Percentiles rank a stretch among this genome's conserved stretches.
Evolutionary conservation across 805 yeast species (phyloP).

Genomic region (Lachancea lanzarotensis): DNA sequence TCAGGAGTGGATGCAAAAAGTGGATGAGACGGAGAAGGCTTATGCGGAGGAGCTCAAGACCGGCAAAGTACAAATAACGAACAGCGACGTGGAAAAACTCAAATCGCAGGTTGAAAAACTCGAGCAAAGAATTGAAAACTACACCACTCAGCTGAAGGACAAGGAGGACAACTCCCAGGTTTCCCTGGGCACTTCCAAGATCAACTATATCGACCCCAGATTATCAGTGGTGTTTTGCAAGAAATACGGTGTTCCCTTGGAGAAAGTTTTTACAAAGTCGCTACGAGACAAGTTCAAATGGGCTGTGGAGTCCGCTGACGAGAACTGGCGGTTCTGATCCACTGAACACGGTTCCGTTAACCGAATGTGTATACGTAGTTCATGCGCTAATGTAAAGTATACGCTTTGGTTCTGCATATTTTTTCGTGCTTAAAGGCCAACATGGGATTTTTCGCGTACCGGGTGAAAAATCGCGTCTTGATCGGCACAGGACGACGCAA

Average conservation of each 20-base stretch:
- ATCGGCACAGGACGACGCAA: not conserved
- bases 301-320: conserved; percentile 91
- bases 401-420: not conserved
- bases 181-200: conserved; percentile 86
- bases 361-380: too few species aligned
- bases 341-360: too few species aligned
- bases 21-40: conserved; percentile 44
- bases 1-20: conserved; percentile 50
- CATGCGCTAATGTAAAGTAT: too few species aligned
- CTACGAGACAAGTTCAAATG: conserved; percentile 87
- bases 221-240: conserved; percentile 84
- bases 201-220: conserved; percentile 93
- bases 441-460: conserved; percentile 1
- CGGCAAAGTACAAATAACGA: conserved; percentile 51
- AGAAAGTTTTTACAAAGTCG: conserved; percentile 85
- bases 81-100: conserved; percentile 61
- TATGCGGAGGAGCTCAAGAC: conserved; percentile 53
- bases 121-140: conserved; percentile 62
- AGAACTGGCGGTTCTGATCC: conserved; percentile 78
- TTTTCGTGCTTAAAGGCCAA: not conserved
- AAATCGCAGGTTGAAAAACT: conserved; percentile 63
- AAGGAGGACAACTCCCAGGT: conserved; percentile 93
- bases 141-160: conserved; percentile 73
- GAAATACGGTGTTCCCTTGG: conserved; percentile 81
- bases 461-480: not conserved